phyloP scores from a whole-genome alignment of 108 stramenopile genomes.

The Conticribra weissflogii region DNA sequence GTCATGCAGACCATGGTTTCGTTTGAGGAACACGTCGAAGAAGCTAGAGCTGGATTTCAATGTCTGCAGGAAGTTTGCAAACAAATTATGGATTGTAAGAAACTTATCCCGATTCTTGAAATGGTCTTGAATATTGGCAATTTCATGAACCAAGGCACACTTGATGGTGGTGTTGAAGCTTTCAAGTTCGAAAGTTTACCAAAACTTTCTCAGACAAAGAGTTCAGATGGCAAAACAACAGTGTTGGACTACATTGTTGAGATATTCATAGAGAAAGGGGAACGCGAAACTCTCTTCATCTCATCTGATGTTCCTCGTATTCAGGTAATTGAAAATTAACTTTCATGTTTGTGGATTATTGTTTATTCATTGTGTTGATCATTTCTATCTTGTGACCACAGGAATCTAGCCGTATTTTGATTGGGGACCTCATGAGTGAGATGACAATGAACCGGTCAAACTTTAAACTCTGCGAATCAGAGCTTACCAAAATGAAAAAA shows the following conservation, averaged over 20 bases:
- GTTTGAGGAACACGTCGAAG: constrained; percentile 65
- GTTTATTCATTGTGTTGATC: not conserved
- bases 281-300: constrained; percentile 63
- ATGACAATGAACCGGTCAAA: constrained; percentile 53
- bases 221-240: constrained; percentile 90
- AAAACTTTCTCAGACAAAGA: constrained; percentile 91
- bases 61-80: constrained; percentile 71
- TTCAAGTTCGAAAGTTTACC: constrained; percentile 95
- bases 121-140: constrained; percentile 92
- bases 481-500: constrained; percentile 63
- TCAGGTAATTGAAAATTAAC: constrained; percentile 39
- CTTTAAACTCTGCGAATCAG: constrained; percentile 65
- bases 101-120: constrained; percentile 79
- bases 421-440: constrained; percentile 71
- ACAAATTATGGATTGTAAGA: constrained; percentile 79
- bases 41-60: constrained; percentile 57
- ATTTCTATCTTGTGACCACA: not conserved
- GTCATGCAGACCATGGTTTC: constrained; percentile 79
- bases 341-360: not conserved
- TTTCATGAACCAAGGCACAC: constrained; percentile 90
- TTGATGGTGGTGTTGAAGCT: constrained; percentile 81
- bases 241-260: constrained; percentile 93
- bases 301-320: constrained; percentile 69
- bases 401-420: constrained; percentile 66
- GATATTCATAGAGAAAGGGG: constrained; percentile 71